A percentile compares a stretch with the other conserved stretches of the same genome.
These are phyloP conservation scores for cucumber (Cucumis sativus) DNA, from an alignment of 306 rosid species.

Conservation along the genomic window Cucumber_9930_V3 NC_026659.2:27718501-27719000, in stretches of 20 bases:
- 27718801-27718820: background rate
- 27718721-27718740: background rate
- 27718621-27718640: conserved; percentile 93
- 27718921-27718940: background rate
- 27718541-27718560: conserved; percentile 74
- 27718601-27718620: conserved; percentile 85
- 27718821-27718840: background rate
- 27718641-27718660: conserved; percentile 63
- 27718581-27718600: conserved; percentile 66
- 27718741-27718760: background rate
- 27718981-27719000: background rate
- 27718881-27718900: background rate
- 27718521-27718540: conserved; percentile 91
- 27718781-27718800: background rate
- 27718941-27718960: background rate
- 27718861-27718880: background rate
- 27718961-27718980: background rate
- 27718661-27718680: conserved; percentile 83
- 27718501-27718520: conserved; percentile 89
- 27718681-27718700: conserved; percentile 68
- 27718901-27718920: background rate
- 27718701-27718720: conserved; percentile 74
- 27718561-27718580: conserved; percentile 82
- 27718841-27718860: background rate
- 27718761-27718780: background rate